Evolutionary conservation across 139 green algal genomes (phyloP).

Genomic region (Trebouxia sp.): DNA sequence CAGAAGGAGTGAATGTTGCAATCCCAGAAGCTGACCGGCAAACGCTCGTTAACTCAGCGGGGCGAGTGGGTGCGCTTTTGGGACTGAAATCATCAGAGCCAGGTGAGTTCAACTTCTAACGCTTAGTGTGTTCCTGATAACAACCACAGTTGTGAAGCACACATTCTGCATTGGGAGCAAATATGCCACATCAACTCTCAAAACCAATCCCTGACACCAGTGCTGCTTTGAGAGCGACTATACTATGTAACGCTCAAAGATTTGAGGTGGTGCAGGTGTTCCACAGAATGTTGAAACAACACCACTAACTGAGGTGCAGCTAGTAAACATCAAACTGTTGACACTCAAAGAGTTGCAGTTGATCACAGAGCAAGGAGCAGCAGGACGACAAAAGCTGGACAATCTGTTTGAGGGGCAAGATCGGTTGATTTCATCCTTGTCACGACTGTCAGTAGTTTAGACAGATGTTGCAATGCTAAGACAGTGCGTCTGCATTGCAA

Average conservation of each 20-base stretch:
- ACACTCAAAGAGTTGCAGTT: slow-evolving; percentile 57
- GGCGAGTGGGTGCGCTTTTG: slow-evolving; percentile 56
- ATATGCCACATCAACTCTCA: too few relatives aligned
- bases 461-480: too few relatives aligned
- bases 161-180: too few relatives aligned
- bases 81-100: slow-evolving; percentile 38
- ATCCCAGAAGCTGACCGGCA: slow-evolving; percentile 40
- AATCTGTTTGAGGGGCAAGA: slow-evolving; percentile 41
- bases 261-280: slow-evolving; percentile 32
- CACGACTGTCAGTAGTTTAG: slow-evolving; percentile 37
- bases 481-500: too few relatives aligned
- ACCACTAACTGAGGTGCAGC: slow-evolving; percentile 59
- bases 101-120: background rate
- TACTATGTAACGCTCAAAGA: too few relatives aligned
- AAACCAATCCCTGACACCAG: too few relatives aligned
- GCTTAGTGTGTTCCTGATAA: too few relatives aligned
- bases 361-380: slow-evolving; percentile 58
- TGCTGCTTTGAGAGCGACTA: too few relatives aligned
- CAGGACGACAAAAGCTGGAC: slow-evolving; percentile 48
- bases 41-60: slow-evolving; percentile 42
- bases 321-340: slow-evolving; percentile 73
- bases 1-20: slow-evolving; percentile 54
- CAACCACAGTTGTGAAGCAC: too few relatives aligned
- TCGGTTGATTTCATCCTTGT: slow-evolving; percentile 44
- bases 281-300: slow-evolving; percentile 52